These are phyloP conservation scores for Colletotrichum australisinense DNA, from an alignment of 2,329 filamentous ascomycete species.

Conservation along the genomic window DNA sequence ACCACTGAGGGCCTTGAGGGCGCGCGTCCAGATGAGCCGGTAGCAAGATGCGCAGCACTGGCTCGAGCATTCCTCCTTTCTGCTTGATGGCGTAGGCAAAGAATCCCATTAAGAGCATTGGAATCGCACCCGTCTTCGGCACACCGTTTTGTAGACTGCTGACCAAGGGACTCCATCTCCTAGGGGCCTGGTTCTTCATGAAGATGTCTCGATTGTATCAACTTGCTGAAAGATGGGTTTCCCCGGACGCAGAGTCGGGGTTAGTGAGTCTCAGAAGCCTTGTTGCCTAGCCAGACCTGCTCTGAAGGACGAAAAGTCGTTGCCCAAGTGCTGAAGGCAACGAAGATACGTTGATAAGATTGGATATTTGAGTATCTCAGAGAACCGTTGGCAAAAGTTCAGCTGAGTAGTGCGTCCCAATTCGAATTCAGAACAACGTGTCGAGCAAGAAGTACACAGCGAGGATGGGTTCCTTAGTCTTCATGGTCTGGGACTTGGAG, in stretches of 20 bases:
- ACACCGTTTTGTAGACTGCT: background rate
- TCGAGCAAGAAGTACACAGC: background rate
- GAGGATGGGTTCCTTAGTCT: background rate
- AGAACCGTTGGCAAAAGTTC: background rate
- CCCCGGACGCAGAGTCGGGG: background rate
- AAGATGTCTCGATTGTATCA: background rate
- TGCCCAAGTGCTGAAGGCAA: background rate
- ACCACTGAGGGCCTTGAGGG: background rate
- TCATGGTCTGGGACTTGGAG: conserved; percentile 17
- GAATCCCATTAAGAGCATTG: background rate
- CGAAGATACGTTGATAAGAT: background rate
- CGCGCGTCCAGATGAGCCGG: background rate
- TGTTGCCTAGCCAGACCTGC: background rate
- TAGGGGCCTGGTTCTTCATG: background rate
- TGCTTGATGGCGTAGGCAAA: background rate
- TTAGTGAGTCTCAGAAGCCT: background rate
- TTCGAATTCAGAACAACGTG: background rate
- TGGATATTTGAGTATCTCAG: background rate
- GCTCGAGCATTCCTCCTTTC: background rate
- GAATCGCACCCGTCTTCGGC: conserved; percentile 3
- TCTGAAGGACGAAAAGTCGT: background rate
- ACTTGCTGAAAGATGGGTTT: background rate
- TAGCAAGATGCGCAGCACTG: background rate
- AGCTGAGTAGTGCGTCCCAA: background rate
- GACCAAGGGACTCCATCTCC: conserved; percentile 10